These are phyloP conservation scores for Talaromyces sp. DNA, from an alignment of 2,329 filamentous ascomycete species.

Conservation along the genomic window DNA sequence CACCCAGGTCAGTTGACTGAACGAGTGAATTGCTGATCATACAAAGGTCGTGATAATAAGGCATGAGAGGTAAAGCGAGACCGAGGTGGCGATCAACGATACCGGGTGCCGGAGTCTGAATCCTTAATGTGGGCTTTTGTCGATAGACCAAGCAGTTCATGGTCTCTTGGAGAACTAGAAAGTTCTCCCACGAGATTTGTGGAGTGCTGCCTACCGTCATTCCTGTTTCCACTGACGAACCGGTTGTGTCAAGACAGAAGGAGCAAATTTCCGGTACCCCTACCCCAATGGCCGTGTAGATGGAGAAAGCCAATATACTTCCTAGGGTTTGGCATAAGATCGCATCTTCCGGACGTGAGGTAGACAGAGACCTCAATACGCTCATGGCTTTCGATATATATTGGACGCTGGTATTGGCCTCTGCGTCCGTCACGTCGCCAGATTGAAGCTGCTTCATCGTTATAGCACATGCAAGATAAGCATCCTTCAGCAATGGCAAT, in stretches of 20 bases:
- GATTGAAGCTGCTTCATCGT: constrained; percentile 12
- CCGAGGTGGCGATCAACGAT: constrained; percentile 11
- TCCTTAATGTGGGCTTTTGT: constrained; percentile 9
- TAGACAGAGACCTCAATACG: constrained; percentile 3
- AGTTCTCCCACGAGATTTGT: constrained; percentile 4
- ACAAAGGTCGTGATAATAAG: constrained; percentile 13
- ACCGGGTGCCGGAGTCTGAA: background rate
- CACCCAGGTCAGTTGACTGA: background rate
- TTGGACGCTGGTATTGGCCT: background rate
- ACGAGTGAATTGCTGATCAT: constrained; percentile 5
- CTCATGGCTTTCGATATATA: constrained; percentile 11
- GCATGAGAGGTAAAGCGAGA: constrained; percentile 10
- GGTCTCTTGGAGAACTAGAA: constrained; percentile 10
- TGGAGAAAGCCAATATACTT: constrained; percentile 8
- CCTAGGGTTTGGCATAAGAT: constrained; percentile 10
- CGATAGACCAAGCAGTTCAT: constrained; percentile 12
- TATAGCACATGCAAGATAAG: constrained; percentile 15
- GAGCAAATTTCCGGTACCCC: constrained; percentile 12
- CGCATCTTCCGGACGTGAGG: background rate
- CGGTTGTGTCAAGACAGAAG: constrained; percentile 7
- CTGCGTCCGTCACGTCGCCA: background rate
- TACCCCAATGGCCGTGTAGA: constrained; percentile 11
- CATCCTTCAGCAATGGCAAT: constrained; percentile 10
- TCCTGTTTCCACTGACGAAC: background rate
- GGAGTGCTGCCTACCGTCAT: background rate